Base-by-base conservation (phyloP, 495 filamentous ascomycete species). In the Penicillium dipodomyicola region DNA sequence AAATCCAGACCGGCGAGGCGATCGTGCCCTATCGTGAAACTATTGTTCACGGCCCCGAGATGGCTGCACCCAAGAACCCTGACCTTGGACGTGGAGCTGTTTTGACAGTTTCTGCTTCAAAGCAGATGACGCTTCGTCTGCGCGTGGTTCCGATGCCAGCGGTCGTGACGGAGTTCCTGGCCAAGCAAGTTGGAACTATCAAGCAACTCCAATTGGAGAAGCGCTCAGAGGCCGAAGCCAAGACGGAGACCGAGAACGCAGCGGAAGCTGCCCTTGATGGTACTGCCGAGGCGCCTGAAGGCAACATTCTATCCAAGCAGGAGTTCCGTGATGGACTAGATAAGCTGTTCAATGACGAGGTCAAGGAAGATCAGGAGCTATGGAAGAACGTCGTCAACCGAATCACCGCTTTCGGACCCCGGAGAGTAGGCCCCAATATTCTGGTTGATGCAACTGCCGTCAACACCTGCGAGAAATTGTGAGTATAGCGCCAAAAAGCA, bases 11-110 rank as follows among this genome's bases (percentile, higher is more conserved):
- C 52, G 90, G 92, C 52, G 88, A 88, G 32, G 91, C 95, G 2
- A 97, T 97, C 51, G 94, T 99, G 5, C 94, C 94, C 7, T 99
- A 96, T 71, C 83, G 92, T 19, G 94, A 99, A 71, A 91, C 89
- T 3, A 97, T 96, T 43, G 86, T 96, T 33, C 81, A 82, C 45
- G 89, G 87, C 1, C 78, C 87, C 15, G 94, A 98, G 67, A 98
- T 98, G 94, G 83, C 91, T 2, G 83, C 92, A 0, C 88, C 91
- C 0, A 92, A 80, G 59, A 88, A 93, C 63, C 89, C 91, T 55
- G 90, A 93, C 4, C 75, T 96, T 22, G 91, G 92, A n/a, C 81
- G 95, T 66, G 94, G 94, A 32, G 86, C 83, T 0, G 87, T 96
- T 0, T 70, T 90, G 19, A 80, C 82, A 1, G 78, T 82, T 8